phyloP scores from a whole-genome alignment of 768 basidiomycete species.

The Mycena floridula region DNA sequence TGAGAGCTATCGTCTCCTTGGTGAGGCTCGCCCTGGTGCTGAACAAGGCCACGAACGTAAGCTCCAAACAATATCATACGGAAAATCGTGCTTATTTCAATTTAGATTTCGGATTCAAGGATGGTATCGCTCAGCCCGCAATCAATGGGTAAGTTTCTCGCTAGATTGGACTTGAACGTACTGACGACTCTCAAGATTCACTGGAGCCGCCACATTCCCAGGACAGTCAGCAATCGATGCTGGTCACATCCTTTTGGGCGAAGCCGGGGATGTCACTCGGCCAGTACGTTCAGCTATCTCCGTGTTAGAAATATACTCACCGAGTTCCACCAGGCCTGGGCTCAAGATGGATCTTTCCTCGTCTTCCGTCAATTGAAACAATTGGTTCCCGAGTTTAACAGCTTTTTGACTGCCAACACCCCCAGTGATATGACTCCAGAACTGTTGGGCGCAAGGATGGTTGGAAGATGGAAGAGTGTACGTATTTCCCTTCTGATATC shows the following conservation, averaged over 20 bases:
- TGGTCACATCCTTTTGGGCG: slow-evolving; percentile 12
- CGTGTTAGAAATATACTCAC: too few species aligned
- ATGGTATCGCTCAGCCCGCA: slow-evolving; percentile 8
- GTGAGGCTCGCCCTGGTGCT: slow-evolving; percentile 16
- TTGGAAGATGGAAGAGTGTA: slow-evolving; percentile 20
- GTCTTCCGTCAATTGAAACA: slow-evolving; percentile 23
- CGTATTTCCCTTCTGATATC: neutral
- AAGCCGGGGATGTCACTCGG: slow-evolving; percentile 9
- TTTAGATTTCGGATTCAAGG: slow-evolving; percentile 15
- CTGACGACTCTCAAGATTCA: too few species aligned
- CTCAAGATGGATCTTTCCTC: slow-evolving; percentile 19
- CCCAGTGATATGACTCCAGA: slow-evolving; percentile 8
- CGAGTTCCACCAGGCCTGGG: too few species aligned
- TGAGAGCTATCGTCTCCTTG: slow-evolving; percentile 10
- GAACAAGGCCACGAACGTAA: slow-evolving; percentile 22
- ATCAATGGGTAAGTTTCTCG: slow-evolving; percentile 1
- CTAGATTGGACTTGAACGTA: too few species aligned
- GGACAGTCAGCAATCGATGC: slow-evolving; percentile 6
- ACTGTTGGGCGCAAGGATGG: slow-evolving; percentile 20
- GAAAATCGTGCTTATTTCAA: neutral
- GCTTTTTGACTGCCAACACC: slow-evolving; percentile 9
- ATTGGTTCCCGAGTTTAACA: slow-evolving; percentile 19
- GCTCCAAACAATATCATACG: slow-evolving; percentile 7
- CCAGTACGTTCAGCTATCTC: too few species aligned
- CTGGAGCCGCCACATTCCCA: too few species aligned